Base-by-base conservation (phyloP, 2,329 filamentous ascomycete species). In the Nannizziopsis arthrosporioides region DNA sequence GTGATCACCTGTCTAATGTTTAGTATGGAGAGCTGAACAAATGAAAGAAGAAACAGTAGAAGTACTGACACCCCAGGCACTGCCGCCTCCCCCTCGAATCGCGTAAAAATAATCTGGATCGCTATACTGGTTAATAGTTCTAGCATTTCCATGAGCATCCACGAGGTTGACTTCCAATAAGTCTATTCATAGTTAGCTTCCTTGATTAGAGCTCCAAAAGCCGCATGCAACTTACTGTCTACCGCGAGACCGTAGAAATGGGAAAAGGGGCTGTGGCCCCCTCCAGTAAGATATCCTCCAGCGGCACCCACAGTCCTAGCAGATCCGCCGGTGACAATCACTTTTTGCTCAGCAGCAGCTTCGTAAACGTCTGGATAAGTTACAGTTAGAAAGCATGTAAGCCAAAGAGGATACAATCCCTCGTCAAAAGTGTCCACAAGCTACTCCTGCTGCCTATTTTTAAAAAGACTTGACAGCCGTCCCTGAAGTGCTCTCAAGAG, bases 51-150 rank as follows among this genome's bases (percentile, higher is more conserved):
- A 37, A 30, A 30, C 18, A 17, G 7, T 4, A 12, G 14, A 34
- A 31, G 10, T 14, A 53, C 56, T 50, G 51, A 59, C 57, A 19
- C 57, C 57, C 55, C 55, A 59, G 15, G 57, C 45, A 45, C 50
- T 57, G 5, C 58, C 58, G 14, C 56, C 58, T 15, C 58, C 58
- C 6, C 58, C 58, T 2, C 58, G 54, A 39, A 59, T 34, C 8
- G 58, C 58, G 18, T 47, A 60, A 44, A 60, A 60, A 42, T 59
- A 54, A 27, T 59, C 57, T 2, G 55, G 53, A 19, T 60, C 57
- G 3, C 50, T 57, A 48, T 59, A 54, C 31, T 56, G 37, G 48
- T 60, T 60, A 41, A 59, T 36, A 9, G 50, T 56, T 15, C 51
- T 36, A 35, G 47, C 49, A 22, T 53, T 42, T 3, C 57, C 57